Evolutionary conservation across 768 basidiomycete species (phyloP), one percentile per base, ranked within the genome.

Genomic region (Cyclocybe aegerita): DNA sequence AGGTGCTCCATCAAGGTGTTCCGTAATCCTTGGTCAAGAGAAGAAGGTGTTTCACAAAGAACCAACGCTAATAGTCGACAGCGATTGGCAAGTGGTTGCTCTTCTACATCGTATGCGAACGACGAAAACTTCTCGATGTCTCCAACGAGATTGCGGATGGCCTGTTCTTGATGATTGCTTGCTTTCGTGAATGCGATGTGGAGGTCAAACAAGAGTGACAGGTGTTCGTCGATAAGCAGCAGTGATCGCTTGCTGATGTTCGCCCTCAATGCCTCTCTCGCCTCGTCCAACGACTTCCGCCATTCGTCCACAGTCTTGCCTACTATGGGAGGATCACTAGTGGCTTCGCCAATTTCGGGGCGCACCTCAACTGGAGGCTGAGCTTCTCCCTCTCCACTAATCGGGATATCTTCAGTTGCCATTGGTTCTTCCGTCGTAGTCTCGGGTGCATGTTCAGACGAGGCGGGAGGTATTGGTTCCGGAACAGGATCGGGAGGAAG

Each of bases 191-290:
- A 94, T 15, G 90, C 89, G 17, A 78, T 78, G 56, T 88, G 84
- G 34, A 97, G 78, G 63, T 97, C 93, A 62, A 95, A 97, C 37
- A 97, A 83, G 48, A 98, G 80, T 7, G 88, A 85, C 3, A 89
- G 83, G 60, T 94, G 88, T 55, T 90, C 84, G 62, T 97, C 94
- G 40, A 96, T 85, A 30, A 99, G 78, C 9, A 74, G 69, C 48
- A 99, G 71, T 0, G 92, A 87, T 39, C 83, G 83, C 12, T 76
- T 73, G 40, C 87, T 80, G 54, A 98, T 75, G 15, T 73, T 74
- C 7, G 76, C 73, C 55, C 84, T 82, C 33, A 94, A 65, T 29
- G 82, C 74, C 48, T 88, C 83, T 12, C 95, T 78, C 14, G 76
- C 74, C 30, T 74, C 76, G 42, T 88, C 79, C 47, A 98, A 70